Conservation (phyloP, 2,329 filamentous ascomycete genomes). For the Sarocladium oryzae region DNA sequence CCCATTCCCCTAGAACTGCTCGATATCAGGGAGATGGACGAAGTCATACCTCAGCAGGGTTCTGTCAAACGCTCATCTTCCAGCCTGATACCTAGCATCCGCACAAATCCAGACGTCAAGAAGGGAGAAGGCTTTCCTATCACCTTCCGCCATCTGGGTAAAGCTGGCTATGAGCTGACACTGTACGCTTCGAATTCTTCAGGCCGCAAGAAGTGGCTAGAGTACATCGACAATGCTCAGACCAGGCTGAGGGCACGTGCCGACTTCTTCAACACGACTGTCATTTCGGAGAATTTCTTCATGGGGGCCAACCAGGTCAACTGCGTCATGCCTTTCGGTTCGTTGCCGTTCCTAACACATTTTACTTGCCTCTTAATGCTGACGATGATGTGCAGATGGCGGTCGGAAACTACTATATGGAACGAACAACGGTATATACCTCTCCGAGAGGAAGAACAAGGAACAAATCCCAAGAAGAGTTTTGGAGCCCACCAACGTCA, state of each 20-base stretch:
- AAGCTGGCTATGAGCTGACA: conserved; percentile 88
- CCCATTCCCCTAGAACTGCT: conserved; percentile 92
- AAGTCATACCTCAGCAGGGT: conserved; percentile 76
- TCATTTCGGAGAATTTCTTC: conserved; percentile 55
- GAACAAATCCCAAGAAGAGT: conserved; percentile 76
- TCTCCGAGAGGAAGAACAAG: conserved; percentile 85
- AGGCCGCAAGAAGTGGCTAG: conserved; percentile 92
- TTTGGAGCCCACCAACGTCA: conserved; percentile 79
- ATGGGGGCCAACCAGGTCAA: conserved; percentile 75
- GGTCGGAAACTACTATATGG: conserved; percentile 91
- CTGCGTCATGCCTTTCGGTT: conserved; percentile 86
- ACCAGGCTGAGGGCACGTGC: conserved; percentile 79
- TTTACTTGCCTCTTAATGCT: too few species aligned
- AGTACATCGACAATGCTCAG: conserved; percentile 89
- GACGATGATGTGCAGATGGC: conserved; percentile 55
- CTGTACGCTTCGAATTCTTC: conserved; percentile 81
- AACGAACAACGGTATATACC: conserved; percentile 88
- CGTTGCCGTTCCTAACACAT: too few species aligned
- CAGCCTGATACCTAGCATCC: conserved; percentile 61
- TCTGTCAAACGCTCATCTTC: conserved; percentile 82
- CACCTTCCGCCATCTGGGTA: conserved; percentile 92
- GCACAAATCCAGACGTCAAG: conserved; percentile 46
- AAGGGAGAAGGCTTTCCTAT: conserved; percentile 80
- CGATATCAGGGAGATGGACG: conserved; percentile 94
- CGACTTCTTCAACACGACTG: conserved; percentile 76